These are phyloP conservation scores for Suillus variegatus DNA, from an alignment of 768 basidiomycete genomes.

Conservation along the genomic window DNA sequence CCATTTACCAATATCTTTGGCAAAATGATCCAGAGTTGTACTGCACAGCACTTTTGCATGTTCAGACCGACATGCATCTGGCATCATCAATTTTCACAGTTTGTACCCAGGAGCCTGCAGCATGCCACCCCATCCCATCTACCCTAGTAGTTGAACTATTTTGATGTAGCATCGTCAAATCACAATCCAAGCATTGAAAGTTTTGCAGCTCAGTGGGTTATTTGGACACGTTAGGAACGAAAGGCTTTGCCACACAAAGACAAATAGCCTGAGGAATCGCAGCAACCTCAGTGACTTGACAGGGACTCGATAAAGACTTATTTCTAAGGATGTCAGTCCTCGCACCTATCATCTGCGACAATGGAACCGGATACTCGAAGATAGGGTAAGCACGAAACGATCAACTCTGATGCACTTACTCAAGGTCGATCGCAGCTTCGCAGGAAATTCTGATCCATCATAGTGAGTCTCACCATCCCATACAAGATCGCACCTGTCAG, in stretches of 20 bases:
- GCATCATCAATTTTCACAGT: background rate
- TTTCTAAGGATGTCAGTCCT: constrained; percentile 69
- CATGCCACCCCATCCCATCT: background rate
- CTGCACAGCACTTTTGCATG: background rate
- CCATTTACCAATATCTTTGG: background rate
- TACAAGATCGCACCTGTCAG: constrained; percentile 5
- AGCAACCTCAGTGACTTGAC: constrained; percentile 11
- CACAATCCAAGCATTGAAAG: background rate
- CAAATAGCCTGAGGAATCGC: constrained; percentile 27
- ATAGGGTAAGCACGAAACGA: constrained; percentile 67
- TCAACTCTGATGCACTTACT: background rate
- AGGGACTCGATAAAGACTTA: constrained; percentile 12
- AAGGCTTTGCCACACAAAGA: constrained; percentile 24
- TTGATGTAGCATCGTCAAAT: background rate
- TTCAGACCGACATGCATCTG: background rate
- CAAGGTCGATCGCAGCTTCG: constrained; percentile 61
- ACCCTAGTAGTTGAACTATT: background rate
- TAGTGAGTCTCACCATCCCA: constrained; percentile 61
- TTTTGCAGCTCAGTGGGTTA: constrained; percentile 7
- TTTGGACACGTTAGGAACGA: constrained; percentile 27
- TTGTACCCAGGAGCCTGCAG: background rate
- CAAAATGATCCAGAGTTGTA: background rate
- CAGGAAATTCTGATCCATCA: constrained; percentile 98
- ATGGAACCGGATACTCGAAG: constrained; percentile 97
- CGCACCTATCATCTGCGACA: constrained; percentile 96